These are phyloP conservation scores for Fonsecaea nubica DNA, from an alignment of 2,329 filamentous ascomycete genomes.

Conservation along the genomic window DNA sequence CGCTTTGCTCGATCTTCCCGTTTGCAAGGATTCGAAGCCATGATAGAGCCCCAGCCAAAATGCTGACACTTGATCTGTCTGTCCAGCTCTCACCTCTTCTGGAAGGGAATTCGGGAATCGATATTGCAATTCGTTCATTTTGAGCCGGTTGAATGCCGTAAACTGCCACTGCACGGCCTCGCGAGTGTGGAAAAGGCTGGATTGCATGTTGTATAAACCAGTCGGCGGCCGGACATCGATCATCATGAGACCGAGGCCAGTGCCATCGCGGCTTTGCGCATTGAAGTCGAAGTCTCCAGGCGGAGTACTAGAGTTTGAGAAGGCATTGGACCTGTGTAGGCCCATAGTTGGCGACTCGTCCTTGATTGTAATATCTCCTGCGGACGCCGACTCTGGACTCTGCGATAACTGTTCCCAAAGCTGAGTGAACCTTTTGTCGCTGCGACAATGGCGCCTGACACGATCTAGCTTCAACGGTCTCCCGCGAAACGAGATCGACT, in stretches of 20 bases:
- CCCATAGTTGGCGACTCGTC: slow-evolving; percentile 25
- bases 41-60: slow-evolving; percentile 33
- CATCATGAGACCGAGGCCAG: neutral
- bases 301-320: slow-evolving; percentile 8
- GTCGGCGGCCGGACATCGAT: slow-evolving; percentile 21
- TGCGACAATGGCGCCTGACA: slow-evolving; percentile 34
- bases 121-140: slow-evolving; percentile 24
- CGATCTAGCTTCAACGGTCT: slow-evolving; percentile 32
- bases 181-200: slow-evolving; percentile 26
- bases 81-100: slow-evolving; percentile 24
- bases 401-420: slow-evolving; percentile 30
- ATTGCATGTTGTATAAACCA: slow-evolving; percentile 24
- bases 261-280: neutral
- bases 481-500: slow-evolving; percentile 32
- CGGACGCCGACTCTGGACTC: slow-evolving; percentile 24
- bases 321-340: neutral
- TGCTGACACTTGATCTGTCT: slow-evolving; percentile 31
- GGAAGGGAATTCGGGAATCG: slow-evolving; percentile 28
- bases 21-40: slow-evolving; percentile 23
- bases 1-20: slow-evolving; percentile 18
- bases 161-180: slow-evolving; percentile 33
- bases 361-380: slow-evolving; percentile 18
- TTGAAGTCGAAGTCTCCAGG: slow-evolving; percentile 3
- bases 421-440: slow-evolving; percentile 28
- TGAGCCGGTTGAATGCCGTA: slow-evolving; percentile 28